Conservation (phyloP, 2,329 filamentous ascomycete genomes). For the Fusarium vanettenii region DNA sequence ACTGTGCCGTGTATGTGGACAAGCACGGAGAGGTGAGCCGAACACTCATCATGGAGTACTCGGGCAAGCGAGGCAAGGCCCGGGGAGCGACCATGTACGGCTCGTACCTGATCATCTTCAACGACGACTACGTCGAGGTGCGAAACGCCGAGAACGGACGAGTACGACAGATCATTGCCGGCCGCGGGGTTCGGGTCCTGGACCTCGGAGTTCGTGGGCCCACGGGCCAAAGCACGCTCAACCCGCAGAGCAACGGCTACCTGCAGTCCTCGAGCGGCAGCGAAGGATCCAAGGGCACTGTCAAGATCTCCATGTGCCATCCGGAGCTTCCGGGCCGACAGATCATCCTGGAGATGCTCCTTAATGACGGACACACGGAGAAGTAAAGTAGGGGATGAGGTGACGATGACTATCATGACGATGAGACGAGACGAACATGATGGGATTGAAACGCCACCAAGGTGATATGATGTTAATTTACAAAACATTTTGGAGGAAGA, state of each 20-base stretch:
- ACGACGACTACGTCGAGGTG: slow-evolving; percentile 96
- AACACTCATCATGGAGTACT: slow-evolving; percentile 97
- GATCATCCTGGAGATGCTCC: slow-evolving; percentile 89
- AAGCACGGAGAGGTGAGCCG: slow-evolving; percentile 97
- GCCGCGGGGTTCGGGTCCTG: slow-evolving; percentile 87
- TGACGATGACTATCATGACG: slow-evolving; percentile 17
- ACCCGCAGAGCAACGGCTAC: slow-evolving; percentile 49
- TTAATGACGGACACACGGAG: slow-evolving; percentile 85
- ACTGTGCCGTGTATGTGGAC: slow-evolving; percentile 97
- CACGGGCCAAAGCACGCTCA: slow-evolving; percentile 60
- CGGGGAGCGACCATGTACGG: slow-evolving; percentile 89
- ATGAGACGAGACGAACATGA: slow-evolving; percentile 7
- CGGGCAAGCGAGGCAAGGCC: slow-evolving; percentile 85
- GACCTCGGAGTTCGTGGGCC: slow-evolving; percentile 82
- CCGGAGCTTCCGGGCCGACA: slow-evolving; percentile 86
- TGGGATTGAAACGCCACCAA: slow-evolving; percentile 5
- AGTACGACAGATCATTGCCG: slow-evolving; percentile 92
- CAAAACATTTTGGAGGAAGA: not conserved
- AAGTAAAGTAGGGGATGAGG: slow-evolving; percentile 45
- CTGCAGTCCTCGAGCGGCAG: slow-evolving; percentile 50
- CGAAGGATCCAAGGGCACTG: slow-evolving; percentile 73
- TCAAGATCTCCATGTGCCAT: slow-evolving; percentile 97
- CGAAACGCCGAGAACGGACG: slow-evolving; percentile 96
- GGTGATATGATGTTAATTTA: slow-evolving; percentile 6
- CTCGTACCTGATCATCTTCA: slow-evolving; percentile 91